phyloP scores from a whole-genome alignment of 2,329 filamentous ascomycete genomes.

The Ustilaginoidea virens region DNA sequence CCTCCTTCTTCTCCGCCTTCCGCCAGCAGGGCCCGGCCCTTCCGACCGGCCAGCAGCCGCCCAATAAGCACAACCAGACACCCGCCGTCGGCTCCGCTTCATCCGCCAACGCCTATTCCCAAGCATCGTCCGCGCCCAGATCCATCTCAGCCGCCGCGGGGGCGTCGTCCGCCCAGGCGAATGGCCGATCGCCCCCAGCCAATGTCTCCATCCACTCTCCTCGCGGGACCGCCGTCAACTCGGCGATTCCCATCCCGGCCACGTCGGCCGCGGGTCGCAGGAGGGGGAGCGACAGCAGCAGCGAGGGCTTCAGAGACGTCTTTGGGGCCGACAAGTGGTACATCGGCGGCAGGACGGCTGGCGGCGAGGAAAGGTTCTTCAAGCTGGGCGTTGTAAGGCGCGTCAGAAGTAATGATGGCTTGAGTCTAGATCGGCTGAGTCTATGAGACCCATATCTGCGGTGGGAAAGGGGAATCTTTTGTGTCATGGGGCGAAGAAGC shows the following conservation, averaged over 20 bases:
- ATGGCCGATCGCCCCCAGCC: slow-evolving; percentile 12
- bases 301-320: slow-evolving; percentile 61
- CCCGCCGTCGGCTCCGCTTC: slow-evolving; percentile 13
- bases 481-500: neutral
- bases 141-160: slow-evolving; percentile 11
- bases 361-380: slow-evolving; percentile 69
- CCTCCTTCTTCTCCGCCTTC: slow-evolving; percentile 40
- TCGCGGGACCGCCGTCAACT: slow-evolving; percentile 9
- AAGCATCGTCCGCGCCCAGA: slow-evolving; percentile 9
- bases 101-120: slow-evolving; percentile 10
- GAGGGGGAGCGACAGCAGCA: slow-evolving; percentile 59
- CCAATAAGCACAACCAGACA: slow-evolving; percentile 18
- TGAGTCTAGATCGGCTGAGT: slow-evolving; percentile 62
- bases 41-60: slow-evolving; percentile 19
- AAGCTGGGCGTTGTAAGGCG: slow-evolving; percentile 63
- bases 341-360: slow-evolving; percentile 60
- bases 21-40: slow-evolving; percentile 28
- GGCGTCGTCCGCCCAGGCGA: slow-evolving; percentile 9
- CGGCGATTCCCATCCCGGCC: slow-evolving; percentile 23
- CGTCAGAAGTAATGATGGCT: slow-evolving; percentile 55
- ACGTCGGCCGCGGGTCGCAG: slow-evolving; percentile 25
- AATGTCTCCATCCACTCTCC: slow-evolving; percentile 16
- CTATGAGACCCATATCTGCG: slow-evolving; percentile 35
- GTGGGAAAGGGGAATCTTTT: no score
- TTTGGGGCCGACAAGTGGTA: slow-evolving; percentile 67